Evolutionary conservation across 163 green algal genomes (phyloP).

Genomic region (Coccomyxa subellipsoidea): DNA sequence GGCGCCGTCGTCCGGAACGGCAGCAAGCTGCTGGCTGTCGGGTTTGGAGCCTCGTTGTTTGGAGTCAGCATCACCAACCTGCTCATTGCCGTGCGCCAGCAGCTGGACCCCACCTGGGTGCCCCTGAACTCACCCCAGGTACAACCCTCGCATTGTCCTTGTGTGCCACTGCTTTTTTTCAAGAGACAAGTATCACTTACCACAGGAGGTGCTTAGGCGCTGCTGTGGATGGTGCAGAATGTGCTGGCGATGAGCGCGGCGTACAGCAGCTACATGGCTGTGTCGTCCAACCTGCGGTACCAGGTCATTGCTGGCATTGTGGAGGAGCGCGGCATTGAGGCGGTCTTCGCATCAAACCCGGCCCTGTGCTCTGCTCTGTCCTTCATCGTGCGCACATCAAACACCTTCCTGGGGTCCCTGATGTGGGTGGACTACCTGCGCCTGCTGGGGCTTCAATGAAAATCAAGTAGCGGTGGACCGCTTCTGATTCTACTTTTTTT

Average conservation of each 20-base stretch:
- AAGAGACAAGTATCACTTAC: too few species aligned
- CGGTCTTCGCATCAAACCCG: slow-evolving; percentile 70
- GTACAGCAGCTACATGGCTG: slow-evolving; percentile 95
- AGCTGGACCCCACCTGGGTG: slow-evolving; percentile 71
- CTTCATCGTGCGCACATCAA: slow-evolving; percentile 87
- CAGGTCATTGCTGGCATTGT: slow-evolving; percentile 86
- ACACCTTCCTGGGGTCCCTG: slow-evolving; percentile 94
- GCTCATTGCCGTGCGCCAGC: slow-evolving; percentile 64
- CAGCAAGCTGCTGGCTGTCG: slow-evolving; percentile 85
- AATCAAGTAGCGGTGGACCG: too few species aligned
- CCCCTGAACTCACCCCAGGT: slow-evolving; percentile 77
- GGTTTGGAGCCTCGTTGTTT: slow-evolving; percentile 74
- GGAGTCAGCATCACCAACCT: slow-evolving; percentile 89
- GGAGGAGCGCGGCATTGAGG: slow-evolving; percentile 95
- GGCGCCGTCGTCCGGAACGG: slow-evolving; percentile 84
- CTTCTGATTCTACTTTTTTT: too few species aligned
- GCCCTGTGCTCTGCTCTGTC: slow-evolving; percentile 74
- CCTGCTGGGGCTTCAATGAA: slow-evolving; percentile 77
- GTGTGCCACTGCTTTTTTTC: too few species aligned
- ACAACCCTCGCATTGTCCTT: neutral
- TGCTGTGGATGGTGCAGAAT: slow-evolving; percentile 18
- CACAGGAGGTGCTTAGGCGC: neutral
- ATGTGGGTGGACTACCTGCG: slow-evolving; percentile 93
- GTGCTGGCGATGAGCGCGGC: slow-evolving; percentile 66
- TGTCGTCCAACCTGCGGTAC: slow-evolving; percentile 89